These are phyloP conservation scores for Colletotrichum brevisporum DNA, from an alignment of 2,329 filamentous ascomycete species.

Conservation along the genomic window DNA sequence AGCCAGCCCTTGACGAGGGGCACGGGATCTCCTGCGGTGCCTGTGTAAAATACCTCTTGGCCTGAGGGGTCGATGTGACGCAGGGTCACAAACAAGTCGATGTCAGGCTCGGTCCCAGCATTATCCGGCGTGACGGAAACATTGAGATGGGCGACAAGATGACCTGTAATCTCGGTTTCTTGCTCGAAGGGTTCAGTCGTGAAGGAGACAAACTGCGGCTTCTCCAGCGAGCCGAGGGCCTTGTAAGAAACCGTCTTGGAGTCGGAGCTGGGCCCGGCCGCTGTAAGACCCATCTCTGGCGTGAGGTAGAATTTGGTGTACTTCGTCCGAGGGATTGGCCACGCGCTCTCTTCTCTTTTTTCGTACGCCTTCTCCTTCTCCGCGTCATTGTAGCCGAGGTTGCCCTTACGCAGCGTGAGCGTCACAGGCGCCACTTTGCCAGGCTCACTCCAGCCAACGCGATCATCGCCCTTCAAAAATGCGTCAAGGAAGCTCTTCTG, in stretches of 20 bases:
- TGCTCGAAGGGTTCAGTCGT: slow-evolving; percentile 68
- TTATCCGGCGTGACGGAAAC: slow-evolving; percentile 73
- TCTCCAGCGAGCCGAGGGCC: slow-evolving; percentile 70
- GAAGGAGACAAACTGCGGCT: slow-evolving; percentile 70
- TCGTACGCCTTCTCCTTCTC: slow-evolving; percentile 69
- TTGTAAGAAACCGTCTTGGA: slow-evolving; percentile 64
- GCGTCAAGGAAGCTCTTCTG: slow-evolving; percentile 79
- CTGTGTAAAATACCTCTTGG: slow-evolving; percentile 74
- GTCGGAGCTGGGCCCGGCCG: slow-evolving; percentile 45
- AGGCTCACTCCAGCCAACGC: slow-evolving; percentile 69
- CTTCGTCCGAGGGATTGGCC: slow-evolving; percentile 76
- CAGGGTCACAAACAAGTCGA: slow-evolving; percentile 75
- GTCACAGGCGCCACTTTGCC: slow-evolving; percentile 73
- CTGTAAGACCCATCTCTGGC: slow-evolving; percentile 57
- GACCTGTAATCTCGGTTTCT: slow-evolving; percentile 79
- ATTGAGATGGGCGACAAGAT: slow-evolving; percentile 74
- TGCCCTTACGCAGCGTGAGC: slow-evolving; percentile 74
- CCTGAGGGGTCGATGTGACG: slow-evolving; percentile 69
- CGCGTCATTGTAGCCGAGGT: slow-evolving; percentile 77
- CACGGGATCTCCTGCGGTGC: slow-evolving; percentile 74
- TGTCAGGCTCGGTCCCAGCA: slow-evolving; percentile 60
- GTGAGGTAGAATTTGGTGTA: slow-evolving; percentile 75
- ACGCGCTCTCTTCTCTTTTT: slow-evolving; percentile 71
- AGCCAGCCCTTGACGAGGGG: slow-evolving; percentile 77
- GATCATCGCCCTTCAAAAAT: slow-evolving; percentile 78